These are phyloP conservation scores for Fomitopsis serialis DNA, from an alignment of 768 basidiomycete species.

Conservation along the genomic window DNA sequence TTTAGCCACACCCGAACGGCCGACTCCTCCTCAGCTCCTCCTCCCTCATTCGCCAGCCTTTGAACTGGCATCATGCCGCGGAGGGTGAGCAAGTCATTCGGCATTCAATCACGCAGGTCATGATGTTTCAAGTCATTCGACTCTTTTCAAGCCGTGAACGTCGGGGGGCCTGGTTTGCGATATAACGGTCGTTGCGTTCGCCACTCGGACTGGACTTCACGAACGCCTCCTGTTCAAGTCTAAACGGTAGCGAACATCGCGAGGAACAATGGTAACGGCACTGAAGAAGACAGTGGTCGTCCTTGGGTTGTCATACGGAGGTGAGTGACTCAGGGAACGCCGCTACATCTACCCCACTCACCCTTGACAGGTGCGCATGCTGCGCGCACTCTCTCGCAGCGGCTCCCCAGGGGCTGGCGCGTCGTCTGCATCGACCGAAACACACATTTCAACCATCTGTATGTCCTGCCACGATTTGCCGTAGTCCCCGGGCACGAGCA, in stretches of 20 bases:
- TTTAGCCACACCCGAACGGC: no score
- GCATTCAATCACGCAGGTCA: no score
- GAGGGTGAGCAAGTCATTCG: no score
- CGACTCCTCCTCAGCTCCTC: no score
- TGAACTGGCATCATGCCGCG: no score
- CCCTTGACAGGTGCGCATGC: constrained; percentile 38
- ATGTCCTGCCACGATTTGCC: constrained; percentile 52
- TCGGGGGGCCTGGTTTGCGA: no score
- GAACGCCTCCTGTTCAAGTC: no score
- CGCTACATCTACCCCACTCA: neutral
- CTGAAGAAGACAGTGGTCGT: constrained; percentile 40
- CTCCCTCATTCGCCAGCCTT: no score
- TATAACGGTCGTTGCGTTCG: no score
- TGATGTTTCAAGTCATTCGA: no score
- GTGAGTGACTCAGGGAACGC: constrained; percentile 21
- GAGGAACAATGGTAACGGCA: neutral
- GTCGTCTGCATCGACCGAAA: constrained; percentile 58
- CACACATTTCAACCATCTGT: constrained; percentile 41
- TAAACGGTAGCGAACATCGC: neutral
- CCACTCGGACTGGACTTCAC: no score
- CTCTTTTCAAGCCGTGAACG: no score
- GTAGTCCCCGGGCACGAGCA: constrained; percentile 58
- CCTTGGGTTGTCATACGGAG: constrained; percentile 53
- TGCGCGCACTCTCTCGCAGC: constrained; percentile 42
- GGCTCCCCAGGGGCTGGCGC: constrained; percentile 46